Percentiles rank a stretch among this genome's conserved stretches.
These are phyloP conservation scores for Pythium volutum DNA, from an alignment of 352 stramenopile species.

Conservation along the genomic window DNA sequence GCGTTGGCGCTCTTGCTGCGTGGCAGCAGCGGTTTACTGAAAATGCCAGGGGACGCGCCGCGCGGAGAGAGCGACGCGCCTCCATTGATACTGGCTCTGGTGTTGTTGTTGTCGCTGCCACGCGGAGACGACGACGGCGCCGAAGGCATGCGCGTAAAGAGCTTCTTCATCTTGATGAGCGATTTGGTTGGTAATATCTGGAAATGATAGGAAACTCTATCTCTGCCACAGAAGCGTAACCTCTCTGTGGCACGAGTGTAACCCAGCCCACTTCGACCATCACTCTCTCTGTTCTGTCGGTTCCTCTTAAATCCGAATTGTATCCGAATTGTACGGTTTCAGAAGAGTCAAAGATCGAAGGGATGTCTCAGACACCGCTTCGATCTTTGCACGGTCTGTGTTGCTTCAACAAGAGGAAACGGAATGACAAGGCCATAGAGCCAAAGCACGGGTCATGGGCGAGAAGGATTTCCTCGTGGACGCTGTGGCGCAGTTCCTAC, in stretches of 20 bases:
- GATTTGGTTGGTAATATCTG: neutral
- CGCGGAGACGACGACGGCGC: constrained; percentile 5
- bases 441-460: constrained; percentile 14
- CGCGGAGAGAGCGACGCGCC: constrained; percentile 13
- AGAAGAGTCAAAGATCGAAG: no score
- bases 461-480: constrained; percentile 77
- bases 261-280: neutral
- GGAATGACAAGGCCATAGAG: neutral
- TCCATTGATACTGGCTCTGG: constrained; percentile 14
- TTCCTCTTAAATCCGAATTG: neutral
- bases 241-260: neutral
- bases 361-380: no score
- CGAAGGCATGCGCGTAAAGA: constrained; percentile 27
- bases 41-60: neutral
- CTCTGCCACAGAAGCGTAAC: neutral
- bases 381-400: neutral
- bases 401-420: neutral
- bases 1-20: constrained; percentile 21
- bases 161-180: constrained; percentile 28
- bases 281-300: neutral
- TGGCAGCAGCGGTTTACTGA: constrained; percentile 6
- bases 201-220: neutral
- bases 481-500: constrained; percentile 66
- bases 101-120: neutral
- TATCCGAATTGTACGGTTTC: no score